phyloP scores from a whole-genome alignment of 1,284 basidiomycete species.

The Irpex rosettiformis region DNA sequence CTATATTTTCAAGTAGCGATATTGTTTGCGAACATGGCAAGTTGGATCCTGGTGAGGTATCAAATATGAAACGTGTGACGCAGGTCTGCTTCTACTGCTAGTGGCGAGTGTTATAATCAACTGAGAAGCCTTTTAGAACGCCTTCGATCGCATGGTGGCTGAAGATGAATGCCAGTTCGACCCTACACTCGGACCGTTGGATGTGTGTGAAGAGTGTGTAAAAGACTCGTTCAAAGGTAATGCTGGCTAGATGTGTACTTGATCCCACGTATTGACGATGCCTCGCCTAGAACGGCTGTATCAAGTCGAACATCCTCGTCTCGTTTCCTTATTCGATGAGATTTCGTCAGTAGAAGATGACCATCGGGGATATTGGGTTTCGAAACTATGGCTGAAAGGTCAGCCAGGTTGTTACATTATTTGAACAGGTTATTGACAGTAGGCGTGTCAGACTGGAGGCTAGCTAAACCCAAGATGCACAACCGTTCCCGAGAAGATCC shows the following conservation, averaged over 20 bases:
- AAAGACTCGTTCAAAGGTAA: conserved; percentile 55
- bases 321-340: conserved; percentile 55
- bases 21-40: conserved; percentile 59
- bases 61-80: conserved; percentile 64
- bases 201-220: conserved; percentile 65
- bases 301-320: conserved; percentile 56
- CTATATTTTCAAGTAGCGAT: conserved; percentile 28
- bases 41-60: conserved; percentile 53
- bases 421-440: neutral
- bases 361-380: conserved; percentile 64
- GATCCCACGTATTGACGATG: neutral
- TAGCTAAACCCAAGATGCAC: conserved; percentile 74
- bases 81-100: conserved; percentile 29
- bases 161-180: conserved; percentile 46
- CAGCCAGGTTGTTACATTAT: conserved; percentile 4
- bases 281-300: conserved; percentile 58
- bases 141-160: conserved; percentile 43
- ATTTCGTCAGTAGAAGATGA: conserved; percentile 41
- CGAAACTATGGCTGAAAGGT: conserved; percentile 78
- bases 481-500: conserved; percentile 50
- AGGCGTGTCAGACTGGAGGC: conserved; percentile 59
- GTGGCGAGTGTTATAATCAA: conserved; percentile 3
- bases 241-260: conserved; percentile 8
- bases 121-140: conserved; percentile 33
- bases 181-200: conserved; percentile 41